These are phyloP conservation scores for Diversispora epigaea DNA, from an alignment of 192 early-diverging fungal species.

Conservation along the genomic window DNA sequence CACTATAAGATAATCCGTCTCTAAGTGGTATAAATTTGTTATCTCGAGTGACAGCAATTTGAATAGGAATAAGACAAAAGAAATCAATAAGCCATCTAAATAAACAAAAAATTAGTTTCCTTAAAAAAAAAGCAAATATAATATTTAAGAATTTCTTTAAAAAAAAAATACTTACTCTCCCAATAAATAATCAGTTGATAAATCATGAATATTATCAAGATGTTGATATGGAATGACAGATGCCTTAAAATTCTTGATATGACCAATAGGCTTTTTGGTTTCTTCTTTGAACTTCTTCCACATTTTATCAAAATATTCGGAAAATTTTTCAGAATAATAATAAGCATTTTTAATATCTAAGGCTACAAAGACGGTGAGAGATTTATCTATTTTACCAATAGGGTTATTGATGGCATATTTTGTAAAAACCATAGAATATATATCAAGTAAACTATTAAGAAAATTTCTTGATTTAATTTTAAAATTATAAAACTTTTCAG, in stretches of 20 bases:
- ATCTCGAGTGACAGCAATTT: slow-evolving; percentile 13
- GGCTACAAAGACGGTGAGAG: neutral
- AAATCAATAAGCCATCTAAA: slow-evolving; percentile 16
- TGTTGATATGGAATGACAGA: neutral
- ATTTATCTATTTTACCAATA: neutral
- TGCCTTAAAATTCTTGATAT: slow-evolving; percentile 11
- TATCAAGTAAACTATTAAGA: slow-evolving; percentile 19
- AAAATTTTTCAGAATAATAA: neutral
- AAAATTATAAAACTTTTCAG: neutral
- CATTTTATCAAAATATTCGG: neutral
- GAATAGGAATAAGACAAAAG: slow-evolving; percentile 11
- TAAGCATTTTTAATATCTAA: neutral
- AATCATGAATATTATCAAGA: neutral
- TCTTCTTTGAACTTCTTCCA: slow-evolving; percentile 11
- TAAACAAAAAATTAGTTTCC: neutral
- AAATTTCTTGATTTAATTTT: neutral
- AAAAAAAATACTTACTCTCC: slow-evolving; percentile 16
- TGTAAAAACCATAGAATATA: slow-evolving; percentile 26
- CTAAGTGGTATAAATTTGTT: neutral
- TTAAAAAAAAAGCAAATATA: neutral
- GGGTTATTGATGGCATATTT: slow-evolving; percentile 13
- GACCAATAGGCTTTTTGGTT: slow-evolving; percentile 21
- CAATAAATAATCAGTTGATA: neutral
- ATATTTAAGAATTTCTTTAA: neutral
- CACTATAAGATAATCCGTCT: neutral